A percentile compares a stretch with the other conserved stretches of the same genome.
Conservation (phyloP, 192 early-diverging fungal genomes). For the Coemansia sp. region DNA sequence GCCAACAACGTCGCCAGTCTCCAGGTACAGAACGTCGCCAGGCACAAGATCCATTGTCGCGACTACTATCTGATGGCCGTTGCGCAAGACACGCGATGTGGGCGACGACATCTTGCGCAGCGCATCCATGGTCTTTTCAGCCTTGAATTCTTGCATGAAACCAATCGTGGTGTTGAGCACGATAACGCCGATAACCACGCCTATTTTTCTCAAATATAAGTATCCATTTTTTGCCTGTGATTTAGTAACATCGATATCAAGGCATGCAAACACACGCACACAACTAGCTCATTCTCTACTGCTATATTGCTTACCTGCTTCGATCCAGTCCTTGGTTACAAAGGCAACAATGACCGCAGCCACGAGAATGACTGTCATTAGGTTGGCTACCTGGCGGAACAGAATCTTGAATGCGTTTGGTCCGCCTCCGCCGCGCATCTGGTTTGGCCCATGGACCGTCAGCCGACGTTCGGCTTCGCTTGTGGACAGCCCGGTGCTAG, state of each 20-base stretch:
- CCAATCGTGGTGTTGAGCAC: constrained; percentile 87
- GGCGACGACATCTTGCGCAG: constrained; percentile 86
- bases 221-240: not conserved
- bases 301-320: constrained; percentile 40
- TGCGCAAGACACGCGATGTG: constrained; percentile 81
- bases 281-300: not conserved
- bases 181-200: constrained; percentile 79
- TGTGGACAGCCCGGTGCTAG: constrained; percentile 49
- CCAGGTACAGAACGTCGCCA: constrained; percentile 88
- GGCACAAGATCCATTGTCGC: constrained; percentile 80
- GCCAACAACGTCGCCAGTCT: constrained; percentile 92
- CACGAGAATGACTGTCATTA: constrained; percentile 66
- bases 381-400: constrained; percentile 64
- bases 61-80: constrained; percentile 68
- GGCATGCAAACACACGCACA: not conserved
- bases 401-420: constrained; percentile 65
- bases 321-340: constrained; percentile 65
- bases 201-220: constrained; percentile 29
- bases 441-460: constrained; percentile 58
- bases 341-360: constrained; percentile 65
- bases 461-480: constrained; percentile 48
- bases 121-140: constrained; percentile 92
- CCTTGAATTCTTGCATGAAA: constrained; percentile 94
- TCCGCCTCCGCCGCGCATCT: constrained; percentile 66
- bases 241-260: not conserved